phyloP scores from a whole-genome alignment of 768 basidiomycete genomes.

The Mycena alexandri region DNA sequence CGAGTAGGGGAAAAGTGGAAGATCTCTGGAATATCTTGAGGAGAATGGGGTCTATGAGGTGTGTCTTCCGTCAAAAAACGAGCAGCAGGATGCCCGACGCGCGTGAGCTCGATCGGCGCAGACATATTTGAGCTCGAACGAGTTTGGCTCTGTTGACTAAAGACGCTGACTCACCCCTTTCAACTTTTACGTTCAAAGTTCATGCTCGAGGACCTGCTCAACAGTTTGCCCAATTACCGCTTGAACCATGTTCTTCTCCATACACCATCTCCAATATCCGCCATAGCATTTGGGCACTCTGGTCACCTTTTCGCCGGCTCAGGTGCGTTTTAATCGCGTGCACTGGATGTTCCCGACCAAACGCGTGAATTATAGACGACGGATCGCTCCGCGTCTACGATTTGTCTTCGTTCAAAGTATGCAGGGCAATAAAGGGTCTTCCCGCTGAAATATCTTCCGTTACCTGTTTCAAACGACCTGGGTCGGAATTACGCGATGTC shows the following conservation, averaged over 20 bases:
- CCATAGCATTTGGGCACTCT: conserved; percentile 63
- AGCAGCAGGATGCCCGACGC: conserved; percentile 44
- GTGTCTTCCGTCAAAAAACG: conserved; percentile 61
- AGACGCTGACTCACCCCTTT: background rate
- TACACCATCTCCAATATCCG: conserved; percentile 66
- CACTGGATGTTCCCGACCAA: background rate
- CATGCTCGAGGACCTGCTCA: conserved; percentile 25
- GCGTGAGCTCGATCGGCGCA: conserved; percentile 45
- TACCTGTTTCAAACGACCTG: conserved; percentile 56
- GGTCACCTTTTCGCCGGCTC: conserved; percentile 71
- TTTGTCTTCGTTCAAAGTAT: conserved; percentile 68
- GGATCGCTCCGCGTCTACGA: conserved; percentile 78
- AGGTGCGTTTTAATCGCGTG: conserved; percentile 53
- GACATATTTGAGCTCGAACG: conserved; percentile 10
- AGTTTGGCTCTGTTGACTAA: conserved; percentile 1
- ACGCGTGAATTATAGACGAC: conserved; percentile 61
- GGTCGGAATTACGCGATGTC: conserved; percentile 58
- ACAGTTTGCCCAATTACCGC: conserved; percentile 29
- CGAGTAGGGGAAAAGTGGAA: conserved; percentile 53
- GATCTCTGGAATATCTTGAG: conserved; percentile 52
- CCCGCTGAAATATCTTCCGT: conserved; percentile 75
- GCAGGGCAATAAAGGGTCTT: conserved; percentile 72
- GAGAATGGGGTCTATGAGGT: conserved; percentile 42
- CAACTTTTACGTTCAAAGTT: background rate
- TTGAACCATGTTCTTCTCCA: conserved; percentile 46